Conservation (phyloP, 495 filamentous ascomycete species). For the Entonaema liquescens region DNA sequence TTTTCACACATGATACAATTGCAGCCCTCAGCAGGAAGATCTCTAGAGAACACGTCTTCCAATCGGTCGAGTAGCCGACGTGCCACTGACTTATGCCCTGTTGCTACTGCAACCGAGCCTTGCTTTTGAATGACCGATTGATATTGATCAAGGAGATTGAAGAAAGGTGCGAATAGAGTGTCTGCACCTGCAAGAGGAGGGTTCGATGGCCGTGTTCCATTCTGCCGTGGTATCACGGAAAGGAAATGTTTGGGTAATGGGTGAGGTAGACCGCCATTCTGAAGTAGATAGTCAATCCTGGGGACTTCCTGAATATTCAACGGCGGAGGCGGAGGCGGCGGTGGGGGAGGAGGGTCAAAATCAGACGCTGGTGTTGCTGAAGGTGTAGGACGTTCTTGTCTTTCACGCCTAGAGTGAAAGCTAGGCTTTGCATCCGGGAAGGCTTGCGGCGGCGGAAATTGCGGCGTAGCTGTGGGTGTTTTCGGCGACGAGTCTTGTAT, state of each 20-base stretch:
- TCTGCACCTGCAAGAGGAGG: slow-evolving; percentile 65
- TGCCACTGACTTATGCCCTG: slow-evolving; percentile 94
- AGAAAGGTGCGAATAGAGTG: slow-evolving; percentile 79
- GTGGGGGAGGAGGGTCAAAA: slow-evolving; percentile 66
- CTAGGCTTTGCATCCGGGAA: slow-evolving; percentile 48
- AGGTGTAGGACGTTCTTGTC: slow-evolving; percentile 45
- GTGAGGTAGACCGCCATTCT: slow-evolving; percentile 78
- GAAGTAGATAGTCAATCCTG: slow-evolving; percentile 87
- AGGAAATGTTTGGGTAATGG: slow-evolving; percentile 74
- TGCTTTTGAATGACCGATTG: slow-evolving; percentile 78
- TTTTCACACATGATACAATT: slow-evolving; percentile 78
- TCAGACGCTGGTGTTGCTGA: slow-evolving; percentile 54
- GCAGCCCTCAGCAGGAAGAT: slow-evolving; percentile 85
- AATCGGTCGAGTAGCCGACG: slow-evolving; percentile 89
- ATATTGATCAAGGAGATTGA: slow-evolving; percentile 85
- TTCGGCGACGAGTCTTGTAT: slow-evolving; percentile 64
- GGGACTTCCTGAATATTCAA: slow-evolving; percentile 68
- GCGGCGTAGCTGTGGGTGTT: slow-evolving; percentile 63
- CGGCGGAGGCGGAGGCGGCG: slow-evolving; percentile 85
- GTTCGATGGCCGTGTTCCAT: slow-evolving; percentile 58
- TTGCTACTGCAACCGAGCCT: slow-evolving; percentile 93
- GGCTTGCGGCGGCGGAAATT: slow-evolving; percentile 53
- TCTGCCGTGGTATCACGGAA: slow-evolving; percentile 58
- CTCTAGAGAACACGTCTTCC: slow-evolving; percentile 90
- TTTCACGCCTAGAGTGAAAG: slow-evolving; percentile 36